These are phyloP conservation scores for Carex arenaria DNA, from an alignment of 202 grass and related monocot genomes.

Conservation along the genomic window DNA sequence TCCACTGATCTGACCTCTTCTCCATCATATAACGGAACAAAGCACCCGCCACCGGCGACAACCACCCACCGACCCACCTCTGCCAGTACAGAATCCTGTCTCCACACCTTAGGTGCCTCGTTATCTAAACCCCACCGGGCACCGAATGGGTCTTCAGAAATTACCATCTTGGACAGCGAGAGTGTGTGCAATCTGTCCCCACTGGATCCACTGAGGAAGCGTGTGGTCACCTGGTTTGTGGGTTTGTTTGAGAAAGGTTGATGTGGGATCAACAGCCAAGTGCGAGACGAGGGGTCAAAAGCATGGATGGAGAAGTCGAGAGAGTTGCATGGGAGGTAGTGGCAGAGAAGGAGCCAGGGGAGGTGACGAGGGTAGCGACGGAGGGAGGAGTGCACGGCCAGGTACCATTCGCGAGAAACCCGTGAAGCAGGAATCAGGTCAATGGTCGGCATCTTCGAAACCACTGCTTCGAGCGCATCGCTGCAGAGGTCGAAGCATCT, in stretches of 20 bases:
- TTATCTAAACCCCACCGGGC: slow-evolving; percentile 8
- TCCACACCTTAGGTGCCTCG: slow-evolving; percentile 50
- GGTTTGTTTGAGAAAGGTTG: slow-evolving; percentile 18
- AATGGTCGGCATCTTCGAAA: slow-evolving; percentile 40
- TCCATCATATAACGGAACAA: slow-evolving; percentile 37
- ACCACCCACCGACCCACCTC: slow-evolving; percentile 53
- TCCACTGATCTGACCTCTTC: slow-evolving; percentile 47
- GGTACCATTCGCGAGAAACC: slow-evolving; percentile 61
- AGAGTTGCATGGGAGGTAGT: slow-evolving; percentile 17
- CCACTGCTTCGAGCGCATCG: slow-evolving; percentile 62
- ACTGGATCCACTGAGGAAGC: slow-evolving; percentile 28
- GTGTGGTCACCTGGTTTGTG: neutral
- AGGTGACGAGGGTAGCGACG: slow-evolving; percentile 30
- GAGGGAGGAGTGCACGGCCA: slow-evolving; percentile 52
- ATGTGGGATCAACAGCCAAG: slow-evolving; percentile 35
- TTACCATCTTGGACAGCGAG: slow-evolving; percentile 41
- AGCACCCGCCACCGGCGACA: slow-evolving; percentile 53
- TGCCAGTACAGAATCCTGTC: slow-evolving; percentile 74
- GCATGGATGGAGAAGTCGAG: slow-evolving; percentile 19
- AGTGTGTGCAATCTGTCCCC: slow-evolving; percentile 64
- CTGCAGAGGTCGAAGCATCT: slow-evolving; percentile 32
- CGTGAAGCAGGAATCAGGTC: slow-evolving; percentile 55
- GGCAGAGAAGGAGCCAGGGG: slow-evolving; percentile 69
- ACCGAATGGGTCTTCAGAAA: slow-evolving; percentile 51
- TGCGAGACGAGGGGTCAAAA: slow-evolving; percentile 48